A percentile compares a stretch with the other conserved stretches of the same genome.
These are phyloP conservation scores for Coemansia erecta DNA, from an alignment of 192 early-diverging fungal genomes.

Conservation along the genomic window DNA sequence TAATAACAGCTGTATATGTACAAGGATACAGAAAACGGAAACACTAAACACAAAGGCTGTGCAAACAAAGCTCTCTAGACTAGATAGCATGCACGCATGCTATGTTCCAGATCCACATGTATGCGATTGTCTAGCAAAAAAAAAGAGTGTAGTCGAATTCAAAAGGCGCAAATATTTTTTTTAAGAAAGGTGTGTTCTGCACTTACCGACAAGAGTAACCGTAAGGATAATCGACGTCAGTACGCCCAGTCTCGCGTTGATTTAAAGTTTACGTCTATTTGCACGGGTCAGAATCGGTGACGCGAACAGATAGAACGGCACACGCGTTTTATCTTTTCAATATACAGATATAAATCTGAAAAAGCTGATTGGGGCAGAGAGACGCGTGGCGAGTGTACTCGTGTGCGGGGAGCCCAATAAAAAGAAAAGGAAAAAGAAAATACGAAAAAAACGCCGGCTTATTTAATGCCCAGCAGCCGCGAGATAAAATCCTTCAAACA, in stretches of 20 bases:
- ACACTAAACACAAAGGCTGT: neutral
- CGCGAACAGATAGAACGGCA: no score
- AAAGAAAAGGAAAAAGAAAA: no score
- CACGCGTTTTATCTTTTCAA: no score
- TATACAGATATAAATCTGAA: no score
- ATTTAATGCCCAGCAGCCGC: no score
- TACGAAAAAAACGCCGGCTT: no score
- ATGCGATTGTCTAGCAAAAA: neutral
- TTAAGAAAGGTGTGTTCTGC: neutral
- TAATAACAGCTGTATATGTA: neutral
- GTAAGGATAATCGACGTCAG: neutral
- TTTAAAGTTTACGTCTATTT: no score
- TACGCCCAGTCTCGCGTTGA: no score
- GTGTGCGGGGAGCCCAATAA: no score
- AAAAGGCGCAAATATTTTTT: neutral
- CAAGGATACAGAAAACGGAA: neutral
- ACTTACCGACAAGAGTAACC: neutral
- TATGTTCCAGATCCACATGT: constrained; percentile 1
- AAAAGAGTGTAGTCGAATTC: neutral
- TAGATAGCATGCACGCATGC: neutral
- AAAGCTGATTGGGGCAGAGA: no score
- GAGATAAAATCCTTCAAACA: neutral
- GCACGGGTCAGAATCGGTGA: no score
- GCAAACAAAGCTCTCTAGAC: neutral
- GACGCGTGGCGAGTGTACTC: no score